These are phyloP conservation scores for Coemansia sp. DNA, from an alignment of 192 early-diverging fungal genomes.

Conservation along the genomic window DNA sequence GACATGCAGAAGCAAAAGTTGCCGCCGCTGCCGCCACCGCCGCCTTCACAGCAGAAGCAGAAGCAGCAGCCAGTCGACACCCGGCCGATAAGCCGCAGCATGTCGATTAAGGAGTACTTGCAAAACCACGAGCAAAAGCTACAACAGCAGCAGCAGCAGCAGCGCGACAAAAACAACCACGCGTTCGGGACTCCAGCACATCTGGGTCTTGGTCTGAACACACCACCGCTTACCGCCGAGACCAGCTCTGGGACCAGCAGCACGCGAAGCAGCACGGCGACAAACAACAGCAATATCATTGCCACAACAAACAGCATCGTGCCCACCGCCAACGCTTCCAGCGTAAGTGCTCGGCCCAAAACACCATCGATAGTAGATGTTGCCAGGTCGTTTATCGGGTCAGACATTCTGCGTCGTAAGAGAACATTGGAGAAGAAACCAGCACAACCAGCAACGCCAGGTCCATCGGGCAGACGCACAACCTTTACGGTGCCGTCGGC, in stretches of 20 bases:
- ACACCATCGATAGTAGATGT: conserved; percentile 5
- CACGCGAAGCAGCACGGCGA: conserved; percentile 2
- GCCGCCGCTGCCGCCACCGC: neutral
- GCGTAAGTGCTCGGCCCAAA: neutral
- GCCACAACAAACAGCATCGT: neutral
- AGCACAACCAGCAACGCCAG: neutral
- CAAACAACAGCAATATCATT: neutral
- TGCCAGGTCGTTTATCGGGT: conserved; percentile 1
- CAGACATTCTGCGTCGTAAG: conserved; percentile 1
- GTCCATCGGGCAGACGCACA: neutral
- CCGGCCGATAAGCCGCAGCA: neutral
- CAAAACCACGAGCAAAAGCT: neutral
- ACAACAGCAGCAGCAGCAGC: conserved; percentile 1
- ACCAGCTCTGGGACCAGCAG: conserved; percentile 1
- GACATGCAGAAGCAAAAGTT: neutral
- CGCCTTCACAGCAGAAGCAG: neutral
- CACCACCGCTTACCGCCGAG: conserved; percentile 5
- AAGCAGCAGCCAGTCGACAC: conserved; percentile 1
- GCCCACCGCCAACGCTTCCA: neutral
- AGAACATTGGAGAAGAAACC: conserved; percentile 1
- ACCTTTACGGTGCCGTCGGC: conserved; percentile 1
- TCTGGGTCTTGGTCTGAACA: conserved; percentile 1
- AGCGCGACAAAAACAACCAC: neutral
- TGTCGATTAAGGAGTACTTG: neutral
- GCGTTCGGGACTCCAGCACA: neutral